A percentile compares a stretch with the other conserved stretches of the same genome.
These are phyloP conservation scores for Endocalyx cinctus DNA, from an alignment of 2,329 filamentous ascomycete species.

Conservation along the genomic window DNA sequence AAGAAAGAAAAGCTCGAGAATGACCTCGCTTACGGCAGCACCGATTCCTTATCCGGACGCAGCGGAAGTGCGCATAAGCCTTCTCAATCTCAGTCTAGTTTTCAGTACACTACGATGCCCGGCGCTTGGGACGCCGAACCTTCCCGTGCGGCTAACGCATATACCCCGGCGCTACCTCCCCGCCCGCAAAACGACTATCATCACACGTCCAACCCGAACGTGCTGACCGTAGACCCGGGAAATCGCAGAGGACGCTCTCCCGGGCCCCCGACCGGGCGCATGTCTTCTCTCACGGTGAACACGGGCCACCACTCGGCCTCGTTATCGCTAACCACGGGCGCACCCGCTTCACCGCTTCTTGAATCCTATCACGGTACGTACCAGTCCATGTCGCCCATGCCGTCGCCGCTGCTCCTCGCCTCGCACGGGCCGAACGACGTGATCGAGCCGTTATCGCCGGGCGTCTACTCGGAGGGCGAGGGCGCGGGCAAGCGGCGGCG, in stretches of 20 bases:
- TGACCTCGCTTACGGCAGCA: slow-evolving; percentile 47
- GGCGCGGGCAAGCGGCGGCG: slow-evolving; percentile 50
- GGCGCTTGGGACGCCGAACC: slow-evolving; percentile 34
- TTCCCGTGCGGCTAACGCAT: slow-evolving; percentile 21
- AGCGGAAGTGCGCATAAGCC: slow-evolving; percentile 13
- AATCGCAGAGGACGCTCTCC: slow-evolving; percentile 39
- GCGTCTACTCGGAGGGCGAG: slow-evolving; percentile 44
- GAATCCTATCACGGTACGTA: slow-evolving; percentile 94
- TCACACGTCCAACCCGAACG: slow-evolving; percentile 31
- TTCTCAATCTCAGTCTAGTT: slow-evolving; percentile 20
- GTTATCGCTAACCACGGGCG: slow-evolving; percentile 42
- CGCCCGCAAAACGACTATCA: slow-evolving; percentile 33
- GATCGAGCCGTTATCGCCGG: slow-evolving; percentile 48
- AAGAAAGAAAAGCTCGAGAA: slow-evolving; percentile 36
- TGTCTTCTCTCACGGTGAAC: slow-evolving; percentile 50
- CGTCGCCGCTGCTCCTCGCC: slow-evolving; percentile 65
- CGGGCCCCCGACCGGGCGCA: slow-evolving; percentile 42
- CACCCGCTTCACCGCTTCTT: slow-evolving; percentile 78
- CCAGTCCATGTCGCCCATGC: slow-evolving; percentile 92
- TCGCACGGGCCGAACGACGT: slow-evolving; percentile 39
- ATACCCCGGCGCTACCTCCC: no score
- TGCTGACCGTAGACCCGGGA: slow-evolving; percentile 38
- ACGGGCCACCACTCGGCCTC: slow-evolving; percentile 37
- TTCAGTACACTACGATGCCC: slow-evolving; percentile 27
- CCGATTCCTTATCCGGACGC: slow-evolving; percentile 8